These are phyloP conservation scores for Dendryphion nanum DNA, from an alignment of 2,329 filamentous ascomycete genomes.

Conservation along the genomic window DNA sequence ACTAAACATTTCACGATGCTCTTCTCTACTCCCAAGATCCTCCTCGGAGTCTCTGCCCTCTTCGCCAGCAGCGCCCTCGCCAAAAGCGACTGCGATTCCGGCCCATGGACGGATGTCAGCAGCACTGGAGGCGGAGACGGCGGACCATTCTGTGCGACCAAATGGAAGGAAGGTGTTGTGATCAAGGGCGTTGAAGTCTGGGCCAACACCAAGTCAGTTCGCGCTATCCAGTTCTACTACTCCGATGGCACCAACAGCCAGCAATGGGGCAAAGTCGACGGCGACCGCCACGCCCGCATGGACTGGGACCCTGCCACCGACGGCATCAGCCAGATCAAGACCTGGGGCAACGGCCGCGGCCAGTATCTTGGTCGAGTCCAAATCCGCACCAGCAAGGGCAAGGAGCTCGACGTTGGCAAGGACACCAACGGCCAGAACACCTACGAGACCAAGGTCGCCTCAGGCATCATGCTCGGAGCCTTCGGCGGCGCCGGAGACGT, in stretches of 20 bases:
- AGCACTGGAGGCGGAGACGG: background rate
- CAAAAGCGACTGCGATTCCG: background rate
- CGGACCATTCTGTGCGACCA: constrained; percentile 12
- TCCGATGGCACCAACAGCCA: constrained; percentile 13
- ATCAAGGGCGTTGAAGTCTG: constrained; percentile 14
- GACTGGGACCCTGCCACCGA: constrained; percentile 15
- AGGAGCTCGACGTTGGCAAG: constrained; percentile 17
- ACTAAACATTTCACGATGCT: constrained; percentile 1
- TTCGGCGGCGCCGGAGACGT: constrained; percentile 6
- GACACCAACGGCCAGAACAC: constrained; percentile 10
- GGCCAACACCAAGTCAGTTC: constrained; percentile 9
- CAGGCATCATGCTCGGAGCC: constrained; percentile 16
- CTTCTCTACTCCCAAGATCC: constrained; percentile 2
- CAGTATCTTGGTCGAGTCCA: constrained; percentile 10
- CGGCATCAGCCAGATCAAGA: constrained; percentile 11
- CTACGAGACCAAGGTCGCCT: constrained; percentile 10
- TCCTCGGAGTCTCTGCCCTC: background rate
- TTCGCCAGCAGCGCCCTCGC: background rate
- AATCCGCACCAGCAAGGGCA: constrained; percentile 10
- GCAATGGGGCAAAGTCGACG: constrained; percentile 11
- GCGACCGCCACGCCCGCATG: constrained; percentile 8
- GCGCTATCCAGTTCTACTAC: constrained; percentile 16
- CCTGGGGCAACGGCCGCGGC: constrained; percentile 15
- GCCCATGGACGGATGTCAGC: background rate
- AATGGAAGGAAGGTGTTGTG: constrained; percentile 12